Conservation (phyloP, 108 stramenopile genomes). For the Craspedostauros australis region DNA sequence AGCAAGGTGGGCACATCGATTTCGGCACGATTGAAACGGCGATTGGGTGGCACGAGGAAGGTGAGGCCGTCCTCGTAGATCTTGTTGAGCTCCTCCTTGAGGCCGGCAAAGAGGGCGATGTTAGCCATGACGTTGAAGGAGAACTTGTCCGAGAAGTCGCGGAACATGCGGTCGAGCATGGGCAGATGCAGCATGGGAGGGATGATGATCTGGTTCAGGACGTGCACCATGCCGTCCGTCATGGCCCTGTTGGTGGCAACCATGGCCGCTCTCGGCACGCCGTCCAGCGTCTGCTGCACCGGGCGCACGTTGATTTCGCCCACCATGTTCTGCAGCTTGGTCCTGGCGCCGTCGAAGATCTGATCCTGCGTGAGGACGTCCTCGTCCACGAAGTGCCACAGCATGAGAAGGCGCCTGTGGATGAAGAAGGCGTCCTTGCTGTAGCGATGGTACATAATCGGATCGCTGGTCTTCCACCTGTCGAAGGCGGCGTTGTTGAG, state of each 20-base stretch:
- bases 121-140: conserved; percentile 32
- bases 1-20: conserved; percentile 15
- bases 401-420: conserved; percentile 13
- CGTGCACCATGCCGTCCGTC: conserved; percentile 15
- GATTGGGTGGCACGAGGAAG: conserved; percentile 32
- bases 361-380: conserved; percentile 9
- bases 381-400: conserved; percentile 15
- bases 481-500: conserved; percentile 39
- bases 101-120: conserved; percentile 12
- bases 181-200: conserved; percentile 20
- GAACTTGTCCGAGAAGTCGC: conserved; percentile 5
- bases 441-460: too few relatives aligned
- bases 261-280: conserved; percentile 3
- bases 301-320: conserved; percentile 18
- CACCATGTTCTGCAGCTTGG: neutral
- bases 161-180: conserved; percentile 5
- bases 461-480: conserved; percentile 9
- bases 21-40: conserved; percentile 33
- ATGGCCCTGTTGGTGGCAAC: conserved; percentile 11
- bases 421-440: too few relatives aligned
- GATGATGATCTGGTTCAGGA: conserved; percentile 13
- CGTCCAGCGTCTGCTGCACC: conserved; percentile 9
- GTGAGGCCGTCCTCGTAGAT: conserved; percentile 23
- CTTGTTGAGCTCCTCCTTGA: conserved; percentile 22
- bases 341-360: conserved; percentile 19